Evolutionary conservation across 805 yeast species (phyloP).

Genomic region (Saccharomycopsis lassenensis): DNA sequence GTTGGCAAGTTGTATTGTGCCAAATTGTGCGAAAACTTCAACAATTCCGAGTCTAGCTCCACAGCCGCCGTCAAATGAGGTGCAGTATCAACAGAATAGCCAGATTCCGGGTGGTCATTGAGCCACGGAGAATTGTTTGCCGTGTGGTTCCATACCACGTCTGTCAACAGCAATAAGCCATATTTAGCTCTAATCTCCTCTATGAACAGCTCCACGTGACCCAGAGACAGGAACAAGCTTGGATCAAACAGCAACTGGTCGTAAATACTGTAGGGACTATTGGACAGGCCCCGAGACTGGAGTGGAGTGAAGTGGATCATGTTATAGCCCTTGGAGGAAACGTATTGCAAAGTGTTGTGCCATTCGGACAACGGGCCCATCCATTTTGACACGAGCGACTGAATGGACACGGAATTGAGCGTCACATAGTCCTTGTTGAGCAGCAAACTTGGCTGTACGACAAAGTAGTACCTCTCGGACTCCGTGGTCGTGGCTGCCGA

Average conservation of each 20-base stretch:
- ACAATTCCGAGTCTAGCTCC: conserved; percentile 62
- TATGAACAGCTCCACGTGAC: conserved; percentile 45
- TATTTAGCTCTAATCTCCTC: conserved; percentile 38
- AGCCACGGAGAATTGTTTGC: conserved; percentile 88
- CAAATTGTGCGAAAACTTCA: conserved; percentile 54
- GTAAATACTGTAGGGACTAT: conserved; percentile 86
- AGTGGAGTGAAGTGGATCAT: conserved; percentile 95
- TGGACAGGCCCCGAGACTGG: conserved; percentile 78
- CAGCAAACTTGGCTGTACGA: conserved; percentile 66
- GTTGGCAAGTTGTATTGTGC: conserved; percentile 52
- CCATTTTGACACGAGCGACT: conserved; percentile 87
- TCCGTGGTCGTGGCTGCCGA: conserved; percentile 35
- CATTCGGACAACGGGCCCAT: conserved; percentile 61
- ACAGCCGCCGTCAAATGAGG: conserved; percentile 83
- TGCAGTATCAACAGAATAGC: conserved; percentile 77
- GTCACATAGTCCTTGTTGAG: conserved; percentile 47
- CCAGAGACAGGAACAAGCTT: conserved; percentile 40
- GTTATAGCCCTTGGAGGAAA: conserved; percentile 74
- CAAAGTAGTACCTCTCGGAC: conserved; percentile 52
- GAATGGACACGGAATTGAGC: conserved; percentile 69
- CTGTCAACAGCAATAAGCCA: conserved; percentile 70
- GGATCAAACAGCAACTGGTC: conserved; percentile 80
- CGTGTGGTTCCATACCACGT: conserved; percentile 90
- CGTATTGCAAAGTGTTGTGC: conserved; percentile 51
- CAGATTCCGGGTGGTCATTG: conserved; percentile 77